These are phyloP conservation scores for Corymbia maculata DNA, from an alignment of 345 rosid genomes.

Conservation along the genomic window DNA sequence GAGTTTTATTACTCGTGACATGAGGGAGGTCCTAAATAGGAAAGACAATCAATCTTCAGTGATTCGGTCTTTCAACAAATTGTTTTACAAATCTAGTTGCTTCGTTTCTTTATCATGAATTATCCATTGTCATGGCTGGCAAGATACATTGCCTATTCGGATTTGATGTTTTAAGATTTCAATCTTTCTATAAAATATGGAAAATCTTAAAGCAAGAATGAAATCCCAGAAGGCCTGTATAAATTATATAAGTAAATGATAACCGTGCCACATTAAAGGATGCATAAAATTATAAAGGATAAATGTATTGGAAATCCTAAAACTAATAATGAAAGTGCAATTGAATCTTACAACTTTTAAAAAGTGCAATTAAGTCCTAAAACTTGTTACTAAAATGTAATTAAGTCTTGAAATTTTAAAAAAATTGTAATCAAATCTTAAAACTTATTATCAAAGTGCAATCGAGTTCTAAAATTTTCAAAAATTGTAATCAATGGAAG, in stretches of 20 bases:
- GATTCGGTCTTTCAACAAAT: background rate
- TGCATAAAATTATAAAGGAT: too few relatives aligned
- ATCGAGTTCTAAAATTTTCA: too few relatives aligned
- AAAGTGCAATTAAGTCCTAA: too few relatives aligned
- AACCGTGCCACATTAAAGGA: fast-evolving
- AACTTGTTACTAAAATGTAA: too few relatives aligned
- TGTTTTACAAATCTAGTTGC: background rate
- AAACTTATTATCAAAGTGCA: too few relatives aligned
- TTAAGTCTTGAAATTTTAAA: too few relatives aligned
- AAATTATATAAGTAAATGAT: too few relatives aligned
- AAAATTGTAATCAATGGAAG: too few relatives aligned
- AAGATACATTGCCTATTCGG: background rate
- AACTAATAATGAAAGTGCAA: too few relatives aligned
- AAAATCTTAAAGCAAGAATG: background rate
- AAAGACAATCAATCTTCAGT: background rate
- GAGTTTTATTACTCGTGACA: background rate
- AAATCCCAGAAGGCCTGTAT: background rate
- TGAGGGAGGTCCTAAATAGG: background rate
- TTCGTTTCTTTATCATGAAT: background rate
- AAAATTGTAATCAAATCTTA: too few relatives aligned
- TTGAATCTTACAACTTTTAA: too few relatives aligned
- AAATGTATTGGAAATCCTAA: too few relatives aligned
- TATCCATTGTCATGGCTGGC: background rate
- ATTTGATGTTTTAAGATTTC: background rate
- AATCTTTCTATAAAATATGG: background rate